These are phyloP conservation scores for Chlamydomonas sp. DNA, from an alignment of 139 green algal species.

Conservation along the genomic window DNA sequence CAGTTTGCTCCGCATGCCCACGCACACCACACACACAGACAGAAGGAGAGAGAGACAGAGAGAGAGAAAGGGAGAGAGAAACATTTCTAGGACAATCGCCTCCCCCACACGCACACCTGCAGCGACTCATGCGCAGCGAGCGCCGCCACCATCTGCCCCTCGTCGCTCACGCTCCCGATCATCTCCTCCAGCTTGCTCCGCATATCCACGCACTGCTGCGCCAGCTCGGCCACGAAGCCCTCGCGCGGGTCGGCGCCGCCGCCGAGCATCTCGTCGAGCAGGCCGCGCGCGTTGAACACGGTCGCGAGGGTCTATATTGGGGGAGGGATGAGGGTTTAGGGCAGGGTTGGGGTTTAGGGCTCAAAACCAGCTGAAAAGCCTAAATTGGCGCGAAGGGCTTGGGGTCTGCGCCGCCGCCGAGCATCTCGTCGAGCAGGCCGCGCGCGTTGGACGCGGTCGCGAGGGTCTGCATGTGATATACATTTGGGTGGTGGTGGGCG, in stretches of 20 bases:
- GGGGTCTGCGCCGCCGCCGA: not conserved
- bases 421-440: not conserved
- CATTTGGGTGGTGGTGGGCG: too few relatives aligned
- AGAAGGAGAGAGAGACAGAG: too few relatives aligned
- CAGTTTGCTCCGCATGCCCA: constrained; percentile 8
- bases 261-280: constrained; percentile 1
- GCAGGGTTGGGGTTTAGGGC: too few relatives aligned
- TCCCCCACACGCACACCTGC: too few relatives aligned
- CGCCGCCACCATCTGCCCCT: not conserved
- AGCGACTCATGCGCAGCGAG: not conserved
- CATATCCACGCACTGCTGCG: not conserved
- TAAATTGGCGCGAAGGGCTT: too few relatives aligned
- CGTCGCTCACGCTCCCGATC: not conserved
- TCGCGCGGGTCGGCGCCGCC: not conserved
- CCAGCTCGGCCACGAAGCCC: constrained; percentile 1
- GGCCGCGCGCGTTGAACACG: not conserved
- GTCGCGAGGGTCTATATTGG: too few relatives aligned
- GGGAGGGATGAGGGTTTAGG: too few relatives aligned
- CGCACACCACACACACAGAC: too few relatives aligned
- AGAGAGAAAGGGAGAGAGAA: too few relatives aligned
- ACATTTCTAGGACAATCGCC: too few relatives aligned
- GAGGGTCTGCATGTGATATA: too few relatives aligned
- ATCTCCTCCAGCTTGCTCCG: constrained; percentile 8
- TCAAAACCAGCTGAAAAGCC: too few relatives aligned
- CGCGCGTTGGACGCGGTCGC: not conserved